phyloP scores from a whole-genome alignment of 169 alveolate genomes.

The Haemoproteus tartakovskyi region DNA sequence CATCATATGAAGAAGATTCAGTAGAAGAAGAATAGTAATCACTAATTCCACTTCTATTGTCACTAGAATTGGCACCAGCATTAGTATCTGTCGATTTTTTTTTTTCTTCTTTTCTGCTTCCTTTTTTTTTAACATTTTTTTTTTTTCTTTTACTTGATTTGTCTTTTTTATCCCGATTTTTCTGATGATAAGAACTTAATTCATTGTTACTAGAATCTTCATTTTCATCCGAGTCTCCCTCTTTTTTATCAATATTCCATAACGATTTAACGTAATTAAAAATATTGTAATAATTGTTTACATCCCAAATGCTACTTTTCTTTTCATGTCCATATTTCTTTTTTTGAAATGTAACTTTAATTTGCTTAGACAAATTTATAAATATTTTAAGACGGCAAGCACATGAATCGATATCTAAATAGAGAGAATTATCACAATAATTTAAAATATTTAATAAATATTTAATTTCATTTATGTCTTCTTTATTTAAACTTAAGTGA shows the following conservation, averaged over 20 bases:
- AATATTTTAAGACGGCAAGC: slow-evolving; percentile 64
- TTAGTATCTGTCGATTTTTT: background rate
- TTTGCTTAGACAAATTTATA: slow-evolving; percentile 35
- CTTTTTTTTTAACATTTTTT: slow-evolving; percentile 1
- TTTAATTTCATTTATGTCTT: slow-evolving; percentile 59
- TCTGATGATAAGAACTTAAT: background rate
- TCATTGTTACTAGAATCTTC: slow-evolving; percentile 16
- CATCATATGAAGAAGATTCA: slow-evolving; percentile 14
- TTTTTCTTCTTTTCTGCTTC: background rate
- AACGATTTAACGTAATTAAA: slow-evolving; percentile 57
- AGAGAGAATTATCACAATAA: slow-evolving; percentile 41
- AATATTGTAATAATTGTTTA: slow-evolving; percentile 44
- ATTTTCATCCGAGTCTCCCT: slow-evolving; percentile 17
- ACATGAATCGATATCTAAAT: slow-evolving; percentile 61
- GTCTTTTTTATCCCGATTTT: background rate
- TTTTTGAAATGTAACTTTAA: slow-evolving; percentile 31
- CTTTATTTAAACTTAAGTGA: slow-evolving; percentile 50
- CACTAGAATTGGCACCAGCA: background rate
- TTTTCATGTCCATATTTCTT: slow-evolving; percentile 13
- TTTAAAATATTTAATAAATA: slow-evolving; percentile 52
- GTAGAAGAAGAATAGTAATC: background rate
- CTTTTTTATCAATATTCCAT: slow-evolving; percentile 62
- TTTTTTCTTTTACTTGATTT: too few relatives aligned
- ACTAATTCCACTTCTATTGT: slow-evolving; percentile 1
- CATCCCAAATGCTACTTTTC: slow-evolving; percentile 5